Evolutionary conservation across 2,329 filamentous ascomycete genomes (phyloP).

Genomic region (Arthroderma uncinatum): DNA sequence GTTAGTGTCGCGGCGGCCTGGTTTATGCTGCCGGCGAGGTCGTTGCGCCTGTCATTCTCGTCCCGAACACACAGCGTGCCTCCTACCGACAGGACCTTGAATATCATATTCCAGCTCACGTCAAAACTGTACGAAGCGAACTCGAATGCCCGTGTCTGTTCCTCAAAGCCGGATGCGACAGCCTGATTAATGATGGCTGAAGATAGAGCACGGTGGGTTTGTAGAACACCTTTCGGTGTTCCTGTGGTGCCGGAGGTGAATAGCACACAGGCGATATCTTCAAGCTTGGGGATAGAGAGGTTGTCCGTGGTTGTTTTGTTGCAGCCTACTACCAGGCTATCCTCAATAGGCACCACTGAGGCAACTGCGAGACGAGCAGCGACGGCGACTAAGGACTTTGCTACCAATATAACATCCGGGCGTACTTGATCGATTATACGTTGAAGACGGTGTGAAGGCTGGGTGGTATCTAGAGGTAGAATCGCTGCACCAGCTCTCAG

Average conservation of each 20-base stretch:
- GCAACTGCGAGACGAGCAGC: too few species aligned
- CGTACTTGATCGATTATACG: too few species aligned
- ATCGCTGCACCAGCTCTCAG: background rate
- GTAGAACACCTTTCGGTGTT: conserved; percentile 44
- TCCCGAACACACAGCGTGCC: conserved; percentile 36
- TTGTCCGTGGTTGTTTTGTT: too few species aligned
- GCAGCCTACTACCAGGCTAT: too few species aligned
- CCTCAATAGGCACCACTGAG: too few species aligned
- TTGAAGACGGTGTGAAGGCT: background rate
- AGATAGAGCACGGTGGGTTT: conserved; percentile 20
- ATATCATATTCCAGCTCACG: conserved; percentile 28
- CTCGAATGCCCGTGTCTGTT: conserved; percentile 28
- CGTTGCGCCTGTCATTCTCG: conserved; percentile 33
- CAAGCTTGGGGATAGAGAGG: too few species aligned
- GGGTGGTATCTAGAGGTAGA: background rate
- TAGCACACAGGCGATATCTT: too few species aligned
- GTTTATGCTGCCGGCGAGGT: conserved; percentile 36
- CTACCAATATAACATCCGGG: too few species aligned
- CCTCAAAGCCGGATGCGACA: conserved; percentile 29
- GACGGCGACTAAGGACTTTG: too few species aligned
- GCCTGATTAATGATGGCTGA: too few species aligned
- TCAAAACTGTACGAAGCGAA: conserved; percentile 36
- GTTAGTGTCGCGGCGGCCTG: conserved; percentile 39
- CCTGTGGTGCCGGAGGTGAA: conserved; percentile 11
- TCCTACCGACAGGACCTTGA: conserved; percentile 25